phyloP scores from a whole-genome alignment of 805 yeast species.

The Saccharomycopsis malanga region DNA sequence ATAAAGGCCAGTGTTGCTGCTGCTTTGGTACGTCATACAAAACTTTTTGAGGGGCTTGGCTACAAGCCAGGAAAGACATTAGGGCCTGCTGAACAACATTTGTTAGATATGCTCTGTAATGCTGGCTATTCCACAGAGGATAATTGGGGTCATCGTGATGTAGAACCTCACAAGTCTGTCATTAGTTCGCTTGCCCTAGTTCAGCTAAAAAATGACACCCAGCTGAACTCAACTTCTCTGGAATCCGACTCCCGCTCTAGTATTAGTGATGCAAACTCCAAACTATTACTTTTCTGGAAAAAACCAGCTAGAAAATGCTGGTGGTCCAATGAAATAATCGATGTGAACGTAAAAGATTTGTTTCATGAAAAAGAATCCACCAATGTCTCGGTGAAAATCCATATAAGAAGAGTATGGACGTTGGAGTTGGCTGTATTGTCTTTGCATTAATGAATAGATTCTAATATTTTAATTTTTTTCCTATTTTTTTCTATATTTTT shows the following conservation, averaged over 20 bases:
- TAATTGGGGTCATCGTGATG: conserved; percentile 83
- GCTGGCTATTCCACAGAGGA: conserved; percentile 69
- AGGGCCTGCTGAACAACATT: conserved; percentile 91
- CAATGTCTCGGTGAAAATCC: conserved; percentile 47
- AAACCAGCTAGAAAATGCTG: conserved; percentile 98
- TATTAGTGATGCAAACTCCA: conserved; percentile 29
- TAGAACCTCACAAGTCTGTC: conserved; percentile 84
- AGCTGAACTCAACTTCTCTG: conserved; percentile 33
- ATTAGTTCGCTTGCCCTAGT: conserved; percentile 75
- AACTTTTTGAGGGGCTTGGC: conserved; percentile 78
- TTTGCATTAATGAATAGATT: not conserved
- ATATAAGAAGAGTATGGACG: conserved; percentile 94
- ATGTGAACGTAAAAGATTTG: conserved; percentile 28
- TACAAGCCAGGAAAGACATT: conserved; percentile 45
- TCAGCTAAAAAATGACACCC: conserved; percentile 37
- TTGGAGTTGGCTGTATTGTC: conserved; percentile 75
- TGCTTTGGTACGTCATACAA: conserved; percentile 45
- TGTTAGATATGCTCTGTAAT: conserved; percentile 88
- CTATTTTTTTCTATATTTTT: too few species aligned
- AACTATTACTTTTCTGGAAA: conserved; percentile 86
- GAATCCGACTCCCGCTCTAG: conserved; percentile 37
- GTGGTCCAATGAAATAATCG: conserved; percentile 74
- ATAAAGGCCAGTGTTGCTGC: conserved; percentile 72
- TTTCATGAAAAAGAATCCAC: conserved; percentile 22
- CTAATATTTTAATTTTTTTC: too few species aligned